Evolutionary conservation across 1,284 basidiomycete genomes (phyloP).

Genomic region (Coniferiporia weirii): DNA sequence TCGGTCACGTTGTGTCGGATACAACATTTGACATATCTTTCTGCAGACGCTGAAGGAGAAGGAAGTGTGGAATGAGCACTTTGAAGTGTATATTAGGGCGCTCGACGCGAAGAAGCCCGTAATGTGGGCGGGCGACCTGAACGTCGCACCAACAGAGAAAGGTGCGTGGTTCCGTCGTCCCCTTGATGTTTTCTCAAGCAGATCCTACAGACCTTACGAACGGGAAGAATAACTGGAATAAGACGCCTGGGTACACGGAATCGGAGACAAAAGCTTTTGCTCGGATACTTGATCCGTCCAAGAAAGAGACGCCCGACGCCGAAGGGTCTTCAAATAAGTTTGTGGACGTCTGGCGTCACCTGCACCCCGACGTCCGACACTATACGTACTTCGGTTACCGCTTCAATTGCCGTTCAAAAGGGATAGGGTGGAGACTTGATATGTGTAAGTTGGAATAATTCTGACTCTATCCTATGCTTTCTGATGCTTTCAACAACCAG

Average conservation of each 20-base stretch:
- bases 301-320: conserved; percentile 19
- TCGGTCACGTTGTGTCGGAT: conserved; percentile 1
- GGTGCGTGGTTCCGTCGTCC: conserved; percentile 35
- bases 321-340: conserved; percentile 39
- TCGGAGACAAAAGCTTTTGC: conserved; percentile 70
- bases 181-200: background rate
- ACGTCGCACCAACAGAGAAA: conserved; percentile 74
- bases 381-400: conserved; percentile 87
- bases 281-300: conserved; percentile 51
- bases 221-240: conserved; percentile 71
- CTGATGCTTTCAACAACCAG: conserved; percentile 32
- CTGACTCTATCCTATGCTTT: background rate
- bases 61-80: conserved; percentile 73
- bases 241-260: conserved; percentile 75
- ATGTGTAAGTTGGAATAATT: conserved; percentile 55
- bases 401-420: conserved; percentile 75
- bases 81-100: conserved; percentile 64
- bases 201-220: conserved; percentile 53
- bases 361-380: conserved; percentile 64
- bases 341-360: conserved; percentile 75
- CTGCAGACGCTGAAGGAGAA: conserved; percentile 65
- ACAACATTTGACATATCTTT: background rate
- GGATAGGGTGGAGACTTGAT: conserved; percentile 84
- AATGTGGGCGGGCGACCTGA: conserved; percentile 87
- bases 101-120: conserved; percentile 77